Conservation (phyloP, 1,139 yeast genomes). For the Kurtzmaniella quercitrusa region DNA sequence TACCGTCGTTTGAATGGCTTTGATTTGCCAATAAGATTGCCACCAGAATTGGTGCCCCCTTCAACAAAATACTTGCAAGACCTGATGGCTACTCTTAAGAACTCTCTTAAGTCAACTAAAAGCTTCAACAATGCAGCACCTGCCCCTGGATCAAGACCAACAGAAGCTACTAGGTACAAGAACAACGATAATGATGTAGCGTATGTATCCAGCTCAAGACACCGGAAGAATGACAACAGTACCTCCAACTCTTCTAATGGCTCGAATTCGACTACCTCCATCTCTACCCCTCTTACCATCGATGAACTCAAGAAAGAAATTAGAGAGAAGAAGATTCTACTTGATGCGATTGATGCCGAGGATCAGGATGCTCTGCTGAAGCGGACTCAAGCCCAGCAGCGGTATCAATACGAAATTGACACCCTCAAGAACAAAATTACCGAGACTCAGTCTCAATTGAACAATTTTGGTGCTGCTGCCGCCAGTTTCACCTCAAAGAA, state of each 20-base stretch:
- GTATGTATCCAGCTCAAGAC: constrained; percentile 66
- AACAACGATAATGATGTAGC: constrained; percentile 62
- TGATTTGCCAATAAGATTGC: constrained; percentile 67
- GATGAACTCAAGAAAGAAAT: constrained; percentile 59
- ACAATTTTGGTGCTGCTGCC: constrained; percentile 19
- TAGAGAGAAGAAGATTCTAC: constrained; percentile 63
- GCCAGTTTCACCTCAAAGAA: constrained; percentile 36
- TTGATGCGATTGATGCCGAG: constrained; percentile 69
- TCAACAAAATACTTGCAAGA: constrained; percentile 61
- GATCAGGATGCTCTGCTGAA: constrained; percentile 46
- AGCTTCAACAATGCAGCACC: constrained; percentile 13
- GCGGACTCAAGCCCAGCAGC: constrained; percentile 17
- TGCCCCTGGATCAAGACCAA: constrained; percentile 18
- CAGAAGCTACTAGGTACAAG: constrained; percentile 62
- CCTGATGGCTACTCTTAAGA: constrained; percentile 38
- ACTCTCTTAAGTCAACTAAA: constrained; percentile 44
- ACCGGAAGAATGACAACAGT: constrained; percentile 34
- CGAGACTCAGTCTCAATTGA: constrained; percentile 48
- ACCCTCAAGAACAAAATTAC: constrained; percentile 58
- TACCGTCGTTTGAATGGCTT: constrained; percentile 71
- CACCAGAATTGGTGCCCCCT: constrained; percentile 74
- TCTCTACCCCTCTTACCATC: constrained; percentile 15
- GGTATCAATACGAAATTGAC: constrained; percentile 51
- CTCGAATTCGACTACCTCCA: constrained; percentile 1
- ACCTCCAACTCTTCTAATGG: constrained; percentile 9